Evolutionary conservation across 176 grass and related monocot genomes (phyloP).

Genomic region (Tillandsia leiboldiana): DNA sequence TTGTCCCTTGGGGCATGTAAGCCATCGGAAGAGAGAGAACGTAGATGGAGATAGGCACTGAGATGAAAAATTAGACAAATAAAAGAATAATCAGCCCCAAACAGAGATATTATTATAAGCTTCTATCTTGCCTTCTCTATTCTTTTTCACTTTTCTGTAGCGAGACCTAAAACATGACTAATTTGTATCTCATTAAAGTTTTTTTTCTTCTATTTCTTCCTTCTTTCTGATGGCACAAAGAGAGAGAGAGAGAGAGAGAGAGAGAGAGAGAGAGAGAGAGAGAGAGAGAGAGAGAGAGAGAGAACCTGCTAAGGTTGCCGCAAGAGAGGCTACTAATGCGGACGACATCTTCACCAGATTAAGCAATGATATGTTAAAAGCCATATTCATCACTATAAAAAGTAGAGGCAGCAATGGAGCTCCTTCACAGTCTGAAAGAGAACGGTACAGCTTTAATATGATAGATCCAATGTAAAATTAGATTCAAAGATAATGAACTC

Average conservation of each 20-base stretch:
- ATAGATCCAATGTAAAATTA: not conserved
- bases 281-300: slow-evolving; percentile 3
- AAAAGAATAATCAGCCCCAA: slow-evolving; percentile 2
- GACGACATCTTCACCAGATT: slow-evolving; percentile 93
- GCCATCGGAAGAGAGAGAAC: slow-evolving; percentile 64
- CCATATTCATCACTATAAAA: slow-evolving; percentile 76
- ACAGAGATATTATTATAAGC: slow-evolving; percentile 2
- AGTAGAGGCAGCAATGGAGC: slow-evolving; percentile 68
- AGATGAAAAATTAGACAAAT: slow-evolving; percentile 4
- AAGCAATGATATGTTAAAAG: slow-evolving; percentile 84
- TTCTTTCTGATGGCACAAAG: not conserved
- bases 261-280: not conserved
- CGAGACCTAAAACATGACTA: not conserved
- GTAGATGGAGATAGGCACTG: slow-evolving; percentile 73
- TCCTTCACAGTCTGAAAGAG: slow-evolving; percentile 73
- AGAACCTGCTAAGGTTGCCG: slow-evolving; percentile 76
- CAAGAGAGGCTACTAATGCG: slow-evolving; percentile 72
- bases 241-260: not conserved
- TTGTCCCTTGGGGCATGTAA: slow-evolving; percentile 49
- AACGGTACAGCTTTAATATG: not conserved
- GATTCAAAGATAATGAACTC: slow-evolving; percentile 10
- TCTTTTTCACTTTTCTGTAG: not conserved
- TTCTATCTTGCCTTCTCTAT: not conserved
- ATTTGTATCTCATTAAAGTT: not conserved
- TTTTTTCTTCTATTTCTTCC: slow-evolving; percentile 1